Evolutionary conservation across 495 filamentous ascomycete species (phyloP).

Genomic region (Acidiella bohemica): DNA sequence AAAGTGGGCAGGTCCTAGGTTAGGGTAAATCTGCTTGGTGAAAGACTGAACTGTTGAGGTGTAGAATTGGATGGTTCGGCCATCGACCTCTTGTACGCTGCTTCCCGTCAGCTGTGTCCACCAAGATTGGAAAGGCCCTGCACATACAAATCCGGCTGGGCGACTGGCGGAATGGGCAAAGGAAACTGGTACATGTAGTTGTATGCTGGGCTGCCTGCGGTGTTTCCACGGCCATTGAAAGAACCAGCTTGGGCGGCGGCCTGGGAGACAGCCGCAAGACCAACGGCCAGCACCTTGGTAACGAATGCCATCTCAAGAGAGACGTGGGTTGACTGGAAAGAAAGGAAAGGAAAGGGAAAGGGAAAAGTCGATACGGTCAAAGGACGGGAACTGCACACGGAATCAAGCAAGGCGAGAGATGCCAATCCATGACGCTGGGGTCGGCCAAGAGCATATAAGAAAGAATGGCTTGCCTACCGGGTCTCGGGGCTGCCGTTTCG

Average conservation of each 20-base stretch:
- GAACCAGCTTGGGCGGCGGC: neutral
- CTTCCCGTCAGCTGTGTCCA: neutral
- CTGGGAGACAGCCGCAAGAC: conserved; percentile 3
- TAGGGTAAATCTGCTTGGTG: conserved; percentile 34
- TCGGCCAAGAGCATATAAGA: too few species aligned
- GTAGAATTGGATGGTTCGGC: conserved; percentile 32
- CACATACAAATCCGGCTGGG: conserved; percentile 30
- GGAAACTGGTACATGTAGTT: conserved; percentile 35
- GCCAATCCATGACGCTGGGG: too few species aligned
- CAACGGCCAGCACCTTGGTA: conserved; percentile 2
- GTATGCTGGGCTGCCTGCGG: conserved; percentile 27
- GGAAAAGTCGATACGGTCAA: too few species aligned
- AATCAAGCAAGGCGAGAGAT: too few species aligned
- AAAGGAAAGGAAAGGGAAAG: too few species aligned
- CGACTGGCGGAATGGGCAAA: conserved; percentile 39
- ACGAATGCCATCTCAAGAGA: neutral
- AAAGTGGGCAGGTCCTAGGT: conserved; percentile 33
- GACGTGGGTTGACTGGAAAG: too few species aligned
- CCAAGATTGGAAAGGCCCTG: conserved; percentile 3
- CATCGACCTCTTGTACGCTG: conserved; percentile 21
- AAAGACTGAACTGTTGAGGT: conserved; percentile 37
- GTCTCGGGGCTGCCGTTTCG: too few species aligned
- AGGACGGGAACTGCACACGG: too few species aligned
- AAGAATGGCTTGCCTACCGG: too few species aligned
- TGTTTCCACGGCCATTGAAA: conserved; percentile 7